A percentile compares a stretch with the other conserved stretches of the same genome.
These are phyloP conservation scores for Furcasterigmium sp. DNA, from an alignment of 2,329 filamentous ascomycete species.

Conservation along the genomic window DNA sequence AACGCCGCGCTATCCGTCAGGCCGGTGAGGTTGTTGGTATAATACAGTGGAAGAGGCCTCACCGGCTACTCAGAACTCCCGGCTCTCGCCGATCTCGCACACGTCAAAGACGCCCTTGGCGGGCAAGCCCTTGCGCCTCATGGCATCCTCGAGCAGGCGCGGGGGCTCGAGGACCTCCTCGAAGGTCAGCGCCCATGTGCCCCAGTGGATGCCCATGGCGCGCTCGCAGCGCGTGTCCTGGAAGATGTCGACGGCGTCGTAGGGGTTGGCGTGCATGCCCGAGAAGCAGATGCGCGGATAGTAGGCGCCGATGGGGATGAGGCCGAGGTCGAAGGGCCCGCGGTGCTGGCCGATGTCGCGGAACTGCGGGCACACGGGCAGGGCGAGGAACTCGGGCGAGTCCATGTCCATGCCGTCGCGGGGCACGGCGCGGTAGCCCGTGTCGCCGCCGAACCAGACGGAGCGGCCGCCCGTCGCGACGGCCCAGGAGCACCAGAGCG, in stretches of 20 bases:
- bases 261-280: slow-evolving; percentile 79
- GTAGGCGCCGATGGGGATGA: slow-evolving; percentile 94
- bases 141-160: slow-evolving; percentile 62
- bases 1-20: not conserved
- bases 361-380: slow-evolving; percentile 79
- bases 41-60: not conserved
- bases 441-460: slow-evolving; percentile 89
- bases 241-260: slow-evolving; percentile 87
- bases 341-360: slow-evolving; percentile 72
- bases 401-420: slow-evolving; percentile 65
- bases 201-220: slow-evolving; percentile 90
- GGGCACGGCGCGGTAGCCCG: slow-evolving; percentile 79
- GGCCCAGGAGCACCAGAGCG: slow-evolving; percentile 86
- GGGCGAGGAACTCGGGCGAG: slow-evolving; percentile 55
- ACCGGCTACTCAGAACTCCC: slow-evolving; percentile 63
- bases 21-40: not conserved
- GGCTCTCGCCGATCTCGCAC: slow-evolving; percentile 79
- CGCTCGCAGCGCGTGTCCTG: slow-evolving; percentile 70
- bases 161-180: slow-evolving; percentile 87
- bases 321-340: slow-evolving; percentile 83
- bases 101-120: slow-evolving; percentile 75
- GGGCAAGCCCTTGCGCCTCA: slow-evolving; percentile 59
- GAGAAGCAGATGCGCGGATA: slow-evolving; percentile 68
- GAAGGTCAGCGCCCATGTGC: slow-evolving; percentile 78
- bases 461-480: slow-evolving; percentile 68